Percentiles rank a stretch among this genome's conserved stretches.
Conservation (phyloP, 768 basidiomycete genomes). For the Termitomyces sp. region DNA sequence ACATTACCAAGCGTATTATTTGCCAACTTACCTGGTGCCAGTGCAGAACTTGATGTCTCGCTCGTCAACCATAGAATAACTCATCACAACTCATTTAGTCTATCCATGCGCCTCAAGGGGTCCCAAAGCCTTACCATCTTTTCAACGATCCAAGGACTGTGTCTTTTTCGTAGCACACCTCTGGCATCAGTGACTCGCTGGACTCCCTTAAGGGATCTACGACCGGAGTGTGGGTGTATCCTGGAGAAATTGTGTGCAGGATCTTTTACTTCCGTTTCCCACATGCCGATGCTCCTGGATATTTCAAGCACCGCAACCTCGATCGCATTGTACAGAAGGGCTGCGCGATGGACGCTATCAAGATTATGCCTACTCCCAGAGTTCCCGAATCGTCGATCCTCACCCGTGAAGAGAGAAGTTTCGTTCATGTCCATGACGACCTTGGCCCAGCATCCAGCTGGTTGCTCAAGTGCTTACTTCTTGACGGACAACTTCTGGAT, state of each 20-base stretch:
- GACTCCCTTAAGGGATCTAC: background rate
- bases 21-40: background rate
- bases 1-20: background rate
- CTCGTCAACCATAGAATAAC: background rate
- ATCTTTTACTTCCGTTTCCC: constrained; percentile 11
- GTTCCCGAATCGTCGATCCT: too few relatives aligned
- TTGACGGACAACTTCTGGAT: background rate
- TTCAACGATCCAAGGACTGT: too few relatives aligned
- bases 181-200: background rate
- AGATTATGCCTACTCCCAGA: too few relatives aligned
- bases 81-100: background rate
- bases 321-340: constrained; percentile 69
- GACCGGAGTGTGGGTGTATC: background rate
- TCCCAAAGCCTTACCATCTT: background rate
- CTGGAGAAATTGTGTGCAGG: constrained; percentile 68
- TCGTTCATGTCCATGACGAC: too few relatives aligned
- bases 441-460: too few relatives aligned
- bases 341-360: constrained; percentile 22
- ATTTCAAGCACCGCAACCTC: constrained; percentile 75
- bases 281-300: constrained; percentile 62
- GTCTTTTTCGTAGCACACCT: background rate
- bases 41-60: background rate
- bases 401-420: too few relatives aligned
- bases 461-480: background rate
- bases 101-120: background rate